phyloP scores from a whole-genome alignment of 2,329 filamentous ascomycete genomes.

The Periconia sp. region DNA sequence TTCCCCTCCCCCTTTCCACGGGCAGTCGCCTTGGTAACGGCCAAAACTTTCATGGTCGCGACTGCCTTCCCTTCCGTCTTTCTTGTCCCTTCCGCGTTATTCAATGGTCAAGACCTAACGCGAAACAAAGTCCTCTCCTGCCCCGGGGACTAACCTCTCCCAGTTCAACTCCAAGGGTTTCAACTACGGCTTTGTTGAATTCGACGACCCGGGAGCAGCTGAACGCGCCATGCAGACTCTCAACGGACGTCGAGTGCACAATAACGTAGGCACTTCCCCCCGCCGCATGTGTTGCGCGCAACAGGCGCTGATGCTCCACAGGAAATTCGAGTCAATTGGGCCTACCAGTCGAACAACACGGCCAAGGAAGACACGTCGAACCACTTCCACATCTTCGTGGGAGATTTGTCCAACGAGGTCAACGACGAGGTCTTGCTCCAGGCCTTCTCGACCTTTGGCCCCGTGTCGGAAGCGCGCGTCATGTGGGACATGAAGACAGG shows the following conservation, averaged over 20 bases:
- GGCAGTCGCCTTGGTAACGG: neutral
- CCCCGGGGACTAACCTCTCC: neutral
- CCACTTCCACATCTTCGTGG: slow-evolving; percentile 99
- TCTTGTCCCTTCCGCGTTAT: slow-evolving; percentile 1
- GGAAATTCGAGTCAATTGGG: slow-evolving; percentile 99
- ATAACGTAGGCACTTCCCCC: slow-evolving; percentile 74
- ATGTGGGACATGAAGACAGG: slow-evolving; percentile 99
- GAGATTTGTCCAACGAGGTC: slow-evolving; percentile 96
- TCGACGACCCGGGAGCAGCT: slow-evolving; percentile 94
- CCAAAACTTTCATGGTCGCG: no score
- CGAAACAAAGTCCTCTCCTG: neutral
- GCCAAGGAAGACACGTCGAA: slow-evolving; percentile 98
- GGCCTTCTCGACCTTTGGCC: slow-evolving; percentile 94
- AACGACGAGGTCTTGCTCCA: slow-evolving; percentile 94
- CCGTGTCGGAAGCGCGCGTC: slow-evolving; percentile 94
- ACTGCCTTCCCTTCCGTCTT: neutral
- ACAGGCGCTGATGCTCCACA: slow-evolving; percentile 49
- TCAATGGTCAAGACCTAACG: no score
- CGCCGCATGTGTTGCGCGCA: slow-evolving; percentile 13
- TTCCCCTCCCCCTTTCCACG: slow-evolving; percentile 19
- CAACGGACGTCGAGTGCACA: slow-evolving; percentile 93
- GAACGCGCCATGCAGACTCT: slow-evolving; percentile 97
- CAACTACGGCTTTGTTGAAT: slow-evolving; percentile 99
- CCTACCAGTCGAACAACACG: slow-evolving; percentile 92
- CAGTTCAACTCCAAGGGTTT: slow-evolving; percentile 71